phyloP scores from a whole-genome alignment of 225 moss, liverwort and hornwort genomes.

The Marchantia paleacea region DNA sequence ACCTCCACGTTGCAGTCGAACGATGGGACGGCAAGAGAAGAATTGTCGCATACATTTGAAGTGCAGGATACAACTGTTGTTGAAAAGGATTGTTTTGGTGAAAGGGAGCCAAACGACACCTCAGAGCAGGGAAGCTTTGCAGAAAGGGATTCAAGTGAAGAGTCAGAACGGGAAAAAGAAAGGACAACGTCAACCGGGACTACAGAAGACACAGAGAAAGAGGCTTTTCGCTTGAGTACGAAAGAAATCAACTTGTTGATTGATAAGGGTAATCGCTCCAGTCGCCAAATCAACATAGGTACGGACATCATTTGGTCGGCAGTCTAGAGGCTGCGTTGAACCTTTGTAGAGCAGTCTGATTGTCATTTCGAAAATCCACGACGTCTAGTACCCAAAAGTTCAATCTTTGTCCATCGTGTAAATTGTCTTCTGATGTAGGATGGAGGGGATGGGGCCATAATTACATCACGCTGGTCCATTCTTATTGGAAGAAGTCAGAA shows the following conservation, averaged over 20 bases:
- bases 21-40: not conserved
- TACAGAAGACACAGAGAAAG: conserved; percentile 2
- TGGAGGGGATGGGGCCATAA: conserved; percentile 40
- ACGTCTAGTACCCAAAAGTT: not conserved
- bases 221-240: conserved; percentile 16
- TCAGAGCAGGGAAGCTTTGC: not conserved
- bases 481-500: conserved; percentile 36
- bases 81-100: not conserved
- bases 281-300: conserved; percentile 46
- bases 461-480: conserved; percentile 29
- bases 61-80: not conserved
- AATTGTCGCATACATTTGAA: not conserved
- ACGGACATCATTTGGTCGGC: not conserved
- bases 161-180: not conserved
- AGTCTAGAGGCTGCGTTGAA: too few species aligned
- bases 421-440: conserved; percentile 26
- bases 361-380: not conserved
- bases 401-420: not conserved
- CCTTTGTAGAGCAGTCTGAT: too few species aligned
- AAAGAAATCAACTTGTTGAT: conserved; percentile 26
- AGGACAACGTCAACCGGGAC: not conserved
- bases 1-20: not conserved
- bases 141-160: not conserved
- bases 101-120: not conserved
- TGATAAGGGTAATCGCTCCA: conserved; percentile 21